These are phyloP conservation scores for Begonia fuchsioides DNA, from an alignment of 306 rosid genomes.

Conservation along the genomic window DNA sequence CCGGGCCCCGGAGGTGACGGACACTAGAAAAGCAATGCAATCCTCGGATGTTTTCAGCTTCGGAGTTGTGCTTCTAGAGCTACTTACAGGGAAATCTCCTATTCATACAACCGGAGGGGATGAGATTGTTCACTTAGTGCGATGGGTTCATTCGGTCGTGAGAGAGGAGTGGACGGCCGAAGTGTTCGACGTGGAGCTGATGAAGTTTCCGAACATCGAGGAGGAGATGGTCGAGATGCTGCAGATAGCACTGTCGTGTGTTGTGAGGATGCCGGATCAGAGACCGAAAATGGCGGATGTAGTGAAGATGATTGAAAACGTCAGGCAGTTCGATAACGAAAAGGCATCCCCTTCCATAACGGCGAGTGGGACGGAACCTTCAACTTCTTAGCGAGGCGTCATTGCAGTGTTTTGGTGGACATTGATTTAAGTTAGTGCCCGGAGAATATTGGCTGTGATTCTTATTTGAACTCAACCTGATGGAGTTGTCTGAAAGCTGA, in stretches of 20 bases:
- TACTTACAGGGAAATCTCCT: constrained; percentile 87
- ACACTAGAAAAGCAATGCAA: constrained; percentile 71
- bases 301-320: constrained; percentile 54
- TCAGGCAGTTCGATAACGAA: constrained; percentile 35
- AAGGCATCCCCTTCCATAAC: constrained; percentile 24
- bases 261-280: constrained; percentile 66
- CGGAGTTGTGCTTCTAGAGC: constrained; percentile 78
- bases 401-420: too few relatives aligned
- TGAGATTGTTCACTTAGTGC: constrained; percentile 77
- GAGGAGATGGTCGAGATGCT: constrained; percentile 97
- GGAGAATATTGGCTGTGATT: too few relatives aligned
- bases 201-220: constrained; percentile 77
- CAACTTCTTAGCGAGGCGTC: constrained; percentile 10
- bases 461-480: too few relatives aligned
- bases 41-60: constrained; percentile 75
- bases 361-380: constrained; percentile 24
- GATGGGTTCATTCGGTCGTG: constrained; percentile 98
- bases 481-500: too few relatives aligned
- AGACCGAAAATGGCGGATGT: constrained; percentile 62
- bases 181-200: constrained; percentile 77
- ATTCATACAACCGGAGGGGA: constrained; percentile 66
- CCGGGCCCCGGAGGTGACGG: constrained; percentile 83
- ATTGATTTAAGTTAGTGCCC: too few relatives aligned
- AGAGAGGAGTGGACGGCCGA: constrained; percentile 95
- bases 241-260: constrained; percentile 81